These are phyloP conservation scores for Suillus sp. DNA, from an alignment of 768 basidiomycete species.

Conservation along the genomic window DNA sequence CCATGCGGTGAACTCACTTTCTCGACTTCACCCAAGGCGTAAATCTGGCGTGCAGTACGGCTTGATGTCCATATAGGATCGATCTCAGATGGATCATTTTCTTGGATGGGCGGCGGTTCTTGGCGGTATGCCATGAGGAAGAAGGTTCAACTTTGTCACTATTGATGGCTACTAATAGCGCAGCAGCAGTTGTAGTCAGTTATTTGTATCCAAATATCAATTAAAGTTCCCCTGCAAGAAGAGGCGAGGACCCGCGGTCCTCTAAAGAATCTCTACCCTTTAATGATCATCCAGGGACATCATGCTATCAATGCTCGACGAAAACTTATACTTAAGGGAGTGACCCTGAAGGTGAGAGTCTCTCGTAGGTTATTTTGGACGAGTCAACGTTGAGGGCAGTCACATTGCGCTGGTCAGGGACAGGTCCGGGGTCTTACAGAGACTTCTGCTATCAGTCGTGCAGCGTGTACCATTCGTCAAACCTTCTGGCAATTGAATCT, in stretches of 20 bases:
- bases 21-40: conserved; percentile 78
- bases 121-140: conserved; percentile 1
- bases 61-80: conserved; percentile 84
- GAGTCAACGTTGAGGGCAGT: not conserved
- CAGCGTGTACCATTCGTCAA: not conserved
- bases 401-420: not conserved
- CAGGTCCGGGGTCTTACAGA: not conserved
- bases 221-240: conserved; percentile 2
- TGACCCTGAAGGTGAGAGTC: conserved; percentile 5
- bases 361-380: not conserved
- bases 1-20: conserved; percentile 47
- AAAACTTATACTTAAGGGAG: not conserved
- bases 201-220: not conserved
- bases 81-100: conserved; percentile 41
- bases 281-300: conserved; percentile 7
- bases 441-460: not conserved
- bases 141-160: not conserved
- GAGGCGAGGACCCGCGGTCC: conserved; percentile 8
- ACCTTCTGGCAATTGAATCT: not conserved
- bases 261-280: not conserved
- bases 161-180: too few species aligned
- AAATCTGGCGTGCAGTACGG: conserved; percentile 79
- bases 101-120: conserved; percentile 6
- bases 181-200: not conserved
- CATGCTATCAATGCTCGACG: not conserved